Percentiles rank a stretch among this genome's conserved stretches.
phyloP scores from a whole-genome alignment of 1,284 basidiomycete species.

The Fomitopsis pinicola region DNA sequence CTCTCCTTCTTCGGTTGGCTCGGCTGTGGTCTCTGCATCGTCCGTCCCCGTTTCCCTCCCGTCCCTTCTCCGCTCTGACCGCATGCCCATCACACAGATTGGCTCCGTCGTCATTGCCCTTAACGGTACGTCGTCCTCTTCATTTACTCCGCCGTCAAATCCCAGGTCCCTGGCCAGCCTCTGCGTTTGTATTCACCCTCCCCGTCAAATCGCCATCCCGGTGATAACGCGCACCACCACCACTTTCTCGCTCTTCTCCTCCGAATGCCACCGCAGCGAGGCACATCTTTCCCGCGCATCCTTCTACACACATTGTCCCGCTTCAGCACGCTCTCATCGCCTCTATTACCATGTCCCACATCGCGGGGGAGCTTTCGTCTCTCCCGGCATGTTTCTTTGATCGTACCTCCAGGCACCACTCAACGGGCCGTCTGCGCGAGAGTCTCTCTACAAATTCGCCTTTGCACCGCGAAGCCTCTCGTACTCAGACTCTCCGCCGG shows the following conservation, averaged over 20 bases:
- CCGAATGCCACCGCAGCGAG: too few species aligned
- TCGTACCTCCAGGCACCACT: not conserved
- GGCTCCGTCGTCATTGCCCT: conserved; percentile 85
- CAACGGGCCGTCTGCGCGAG: too few species aligned
- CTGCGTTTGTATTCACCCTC: too few species aligned
- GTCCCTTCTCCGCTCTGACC: not conserved
- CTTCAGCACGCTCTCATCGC: too few species aligned
- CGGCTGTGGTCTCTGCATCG: conserved; percentile 86
- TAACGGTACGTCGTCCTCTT: conserved; percentile 45
- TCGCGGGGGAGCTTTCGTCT: not conserved
- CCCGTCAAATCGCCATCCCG: too few species aligned
- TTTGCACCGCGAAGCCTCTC: too few species aligned
- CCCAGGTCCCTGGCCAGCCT: too few species aligned
- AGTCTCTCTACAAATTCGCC: too few species aligned
- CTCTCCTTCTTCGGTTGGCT: conserved; percentile 92
- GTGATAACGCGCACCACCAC: too few species aligned
- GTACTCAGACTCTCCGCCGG: not conserved
- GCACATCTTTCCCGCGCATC: too few species aligned
- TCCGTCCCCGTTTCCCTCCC: conserved; percentile 30
- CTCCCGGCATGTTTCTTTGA: not conserved
- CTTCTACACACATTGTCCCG: not conserved
- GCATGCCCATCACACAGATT: conserved; percentile 40
- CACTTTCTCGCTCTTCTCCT: too few species aligned
- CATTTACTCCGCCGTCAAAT: too few species aligned
- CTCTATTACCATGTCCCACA: not conserved